phyloP scores from a whole-genome alignment of 306 rosid species.

The Corylus americana region DNA sequence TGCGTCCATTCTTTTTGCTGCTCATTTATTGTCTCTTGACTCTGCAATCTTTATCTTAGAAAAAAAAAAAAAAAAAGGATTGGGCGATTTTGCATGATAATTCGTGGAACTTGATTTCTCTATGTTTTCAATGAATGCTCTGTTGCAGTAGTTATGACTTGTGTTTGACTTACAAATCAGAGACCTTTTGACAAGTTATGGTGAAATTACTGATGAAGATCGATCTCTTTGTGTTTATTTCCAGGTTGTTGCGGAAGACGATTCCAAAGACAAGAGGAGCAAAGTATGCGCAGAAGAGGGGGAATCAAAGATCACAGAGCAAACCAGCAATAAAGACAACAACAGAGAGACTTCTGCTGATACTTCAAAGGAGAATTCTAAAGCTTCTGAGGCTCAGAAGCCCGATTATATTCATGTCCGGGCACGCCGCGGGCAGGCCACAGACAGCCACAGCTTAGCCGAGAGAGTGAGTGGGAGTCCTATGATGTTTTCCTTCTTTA shows the following conservation, averaged over 20 bases:
- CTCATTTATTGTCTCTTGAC: neutral
- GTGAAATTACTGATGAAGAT: neutral
- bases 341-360: slow-evolving; percentile 55
- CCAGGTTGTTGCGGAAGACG: slow-evolving; percentile 55
- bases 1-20: neutral
- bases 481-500: neutral
- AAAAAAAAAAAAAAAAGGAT: neutral
- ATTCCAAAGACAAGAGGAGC: slow-evolving; percentile 49
- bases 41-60: no score
- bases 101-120: slow-evolving; percentile 3
- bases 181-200: neutral
- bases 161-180: neutral
- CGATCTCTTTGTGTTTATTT: slow-evolving; percentile 5
- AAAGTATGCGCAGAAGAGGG: slow-evolving; percentile 62
- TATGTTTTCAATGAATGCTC: neutral
- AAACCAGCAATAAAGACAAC: slow-evolving; percentile 40
- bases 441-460: slow-evolving; percentile 95
- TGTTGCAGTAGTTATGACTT: neutral
- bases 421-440: slow-evolving; percentile 95
- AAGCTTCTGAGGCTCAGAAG: slow-evolving; percentile 76
- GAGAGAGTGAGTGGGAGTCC: slow-evolving; percentile 65
- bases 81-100: neutral
- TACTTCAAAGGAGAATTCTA: slow-evolving; percentile 70
- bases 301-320: slow-evolving; percentile 63
- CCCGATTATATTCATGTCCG: slow-evolving; percentile 89